These are phyloP conservation scores for Aureobasidium uvarum DNA, from an alignment of 2,329 filamentous ascomycete species.

Conservation along the genomic window DNA sequence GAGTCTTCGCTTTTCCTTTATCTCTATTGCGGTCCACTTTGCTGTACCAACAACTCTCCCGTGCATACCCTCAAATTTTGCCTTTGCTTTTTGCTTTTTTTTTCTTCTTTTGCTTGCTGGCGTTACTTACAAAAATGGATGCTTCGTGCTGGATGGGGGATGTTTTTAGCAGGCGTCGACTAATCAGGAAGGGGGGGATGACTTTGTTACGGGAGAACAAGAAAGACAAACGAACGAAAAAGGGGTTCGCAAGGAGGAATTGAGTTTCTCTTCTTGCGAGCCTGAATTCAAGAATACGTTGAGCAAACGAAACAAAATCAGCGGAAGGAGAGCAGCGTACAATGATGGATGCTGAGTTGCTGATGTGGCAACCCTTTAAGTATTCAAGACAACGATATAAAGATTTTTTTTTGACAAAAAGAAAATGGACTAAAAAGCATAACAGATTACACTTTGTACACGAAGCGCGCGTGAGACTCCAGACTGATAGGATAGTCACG, in stretches of 20 bases:
- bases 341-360: neutral
- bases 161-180: slow-evolving; percentile 15
- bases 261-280: slow-evolving; percentile 2
- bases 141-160: slow-evolving; percentile 19
- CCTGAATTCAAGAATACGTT: neutral
- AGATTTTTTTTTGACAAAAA: neutral
- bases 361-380: neutral
- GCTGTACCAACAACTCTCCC: slow-evolving; percentile 19
- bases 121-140: slow-evolving; percentile 23
- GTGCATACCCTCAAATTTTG: slow-evolving; percentile 10
- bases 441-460: neutral
- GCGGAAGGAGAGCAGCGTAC: neutral
- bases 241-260: neutral
- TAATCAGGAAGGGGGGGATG: slow-evolving; percentile 11
- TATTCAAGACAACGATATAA: neutral
- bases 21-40: slow-evolving; percentile 11
- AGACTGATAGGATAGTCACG: neutral
- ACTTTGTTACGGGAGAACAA: neutral
- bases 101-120: neutral
- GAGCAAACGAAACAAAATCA: neutral
- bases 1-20: neutral
- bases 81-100: neutral
- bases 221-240: slow-evolving; percentile 7
- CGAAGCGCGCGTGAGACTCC: neutral
- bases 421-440: neutral